Base-by-base conservation (phyloP, 108 stramenopile genomes). In the Nitzschia sp. region DNA sequence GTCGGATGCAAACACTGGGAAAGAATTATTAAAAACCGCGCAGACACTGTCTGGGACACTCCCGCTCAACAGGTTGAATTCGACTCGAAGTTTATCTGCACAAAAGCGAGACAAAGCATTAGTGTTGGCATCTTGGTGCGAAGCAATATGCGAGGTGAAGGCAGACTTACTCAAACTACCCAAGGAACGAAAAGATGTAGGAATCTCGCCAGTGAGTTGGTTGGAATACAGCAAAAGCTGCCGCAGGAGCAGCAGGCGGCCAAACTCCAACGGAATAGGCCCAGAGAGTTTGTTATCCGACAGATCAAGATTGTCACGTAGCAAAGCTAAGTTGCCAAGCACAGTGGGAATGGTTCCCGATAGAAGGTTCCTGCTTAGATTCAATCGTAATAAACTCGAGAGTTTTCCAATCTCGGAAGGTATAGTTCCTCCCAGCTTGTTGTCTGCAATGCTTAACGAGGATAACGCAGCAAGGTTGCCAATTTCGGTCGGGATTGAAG, bases 221-320 rank as follows among this genome's bases (percentile, higher is more conserved):
- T 76, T 76, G 34, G 60, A 4, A 25, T 69, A 38, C 30, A 76
- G 35, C 6, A 34, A 21, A 22, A 76, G 48, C 8, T 44, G 15
- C 2, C 62, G 50, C 45, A 76, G 50, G 15, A 23, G 21, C 3
- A 41, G 35, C 22, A 67, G 30, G 11, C 45, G 8, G 22, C 79
- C 82, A 44, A 87, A 54, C 54, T 77, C 68, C 27, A 54, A 63
- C 1, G 86, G 86, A 29, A 87, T 76, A 0, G 80, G 45, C 1
- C 86, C 86, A 6, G 59, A 33, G 17, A 87, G 66, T 28, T 74
- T 46, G 58, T 87, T 87, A 15, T 41, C 48, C 1, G 75, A 76
- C 15, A 76, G 41, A 45, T 69, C 57, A 13, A 76, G 46, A 3
- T 44, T 53, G 32, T 67, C 66, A 9, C 33, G 53, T 3, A 67